phyloP scores from a whole-genome alignment of 2,329 filamentous ascomycete genomes.

The Claviceps maximensis region DNA sequence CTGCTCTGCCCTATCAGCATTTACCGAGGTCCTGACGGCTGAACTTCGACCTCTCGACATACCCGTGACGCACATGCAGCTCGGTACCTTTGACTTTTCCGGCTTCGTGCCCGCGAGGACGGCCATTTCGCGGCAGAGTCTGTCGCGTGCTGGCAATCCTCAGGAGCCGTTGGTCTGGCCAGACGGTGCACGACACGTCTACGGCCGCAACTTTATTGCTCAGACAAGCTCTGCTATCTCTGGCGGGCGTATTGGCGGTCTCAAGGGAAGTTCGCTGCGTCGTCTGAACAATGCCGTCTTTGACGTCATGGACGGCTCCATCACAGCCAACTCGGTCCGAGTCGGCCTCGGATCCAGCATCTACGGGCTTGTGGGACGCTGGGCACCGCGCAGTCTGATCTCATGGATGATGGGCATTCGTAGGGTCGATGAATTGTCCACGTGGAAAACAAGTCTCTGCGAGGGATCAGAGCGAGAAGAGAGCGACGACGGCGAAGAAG shows the following conservation, averaged over 20 bases:
- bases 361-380: slow-evolving; percentile 75
- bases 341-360: slow-evolving; percentile 74
- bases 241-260: slow-evolving; percentile 42
- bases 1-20: slow-evolving; percentile 76
- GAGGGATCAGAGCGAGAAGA: slow-evolving; percentile 24
- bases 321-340: slow-evolving; percentile 51
- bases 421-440: slow-evolving; percentile 41
- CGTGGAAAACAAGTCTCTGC: slow-evolving; percentile 35
- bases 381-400: slow-evolving; percentile 65
- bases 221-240: slow-evolving; percentile 43
- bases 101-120: slow-evolving; percentile 41
- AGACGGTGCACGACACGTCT: slow-evolving; percentile 44
- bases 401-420: slow-evolving; percentile 85
- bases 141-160: slow-evolving; percentile 29
- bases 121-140: slow-evolving; percentile 18
- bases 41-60: slow-evolving; percentile 68
- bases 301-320: slow-evolving; percentile 63
- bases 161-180: slow-evolving; percentile 48
- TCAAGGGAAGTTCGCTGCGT: slow-evolving; percentile 58
- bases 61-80: slow-evolving; percentile 73
- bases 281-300: slow-evolving; percentile 80
- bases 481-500: slow-evolving; percentile 23
- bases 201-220: slow-evolving; percentile 47
- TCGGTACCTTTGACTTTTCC: slow-evolving; percentile 81
- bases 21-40: slow-evolving; percentile 64